Conservation (phyloP, 768 basidiomycete genomes). For the Gymnopilus junonius region DNA sequence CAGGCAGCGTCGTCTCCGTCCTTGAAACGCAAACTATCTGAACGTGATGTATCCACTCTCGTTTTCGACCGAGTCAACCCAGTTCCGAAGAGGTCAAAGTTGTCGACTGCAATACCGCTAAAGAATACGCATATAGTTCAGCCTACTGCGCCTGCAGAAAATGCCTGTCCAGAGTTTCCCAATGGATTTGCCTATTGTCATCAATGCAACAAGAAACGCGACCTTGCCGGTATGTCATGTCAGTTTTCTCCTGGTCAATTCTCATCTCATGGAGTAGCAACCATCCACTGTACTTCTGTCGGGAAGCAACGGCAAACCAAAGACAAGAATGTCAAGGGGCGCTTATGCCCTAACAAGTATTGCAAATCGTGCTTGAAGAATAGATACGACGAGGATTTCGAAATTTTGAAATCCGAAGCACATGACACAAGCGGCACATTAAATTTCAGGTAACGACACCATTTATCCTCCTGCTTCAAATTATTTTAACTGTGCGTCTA, state of each 20-base stretch:
- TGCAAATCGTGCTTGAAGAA: constrained; percentile 72
- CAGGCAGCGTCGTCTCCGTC: constrained; percentile 25
- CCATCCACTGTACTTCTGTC: constrained; percentile 40
- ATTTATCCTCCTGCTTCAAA: not conserved
- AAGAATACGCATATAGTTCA: constrained; percentile 24
- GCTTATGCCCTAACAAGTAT: constrained; percentile 60
- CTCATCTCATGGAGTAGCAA: constrained; percentile 5
- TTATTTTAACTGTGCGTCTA: constrained; percentile 29
- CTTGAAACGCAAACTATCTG: constrained; percentile 56
- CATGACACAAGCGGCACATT: constrained; percentile 25
- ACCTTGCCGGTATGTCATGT: constrained; percentile 45
- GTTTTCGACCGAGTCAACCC: constrained; percentile 20
- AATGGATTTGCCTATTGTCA: constrained; percentile 65
- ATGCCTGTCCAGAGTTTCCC: constrained; percentile 36
- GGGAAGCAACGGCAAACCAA: constrained; percentile 23
- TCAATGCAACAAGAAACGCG: constrained; percentile 71
- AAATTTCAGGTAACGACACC: constrained; percentile 52
- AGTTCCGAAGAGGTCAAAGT: constrained; percentile 37
- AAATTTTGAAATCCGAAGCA: constrained; percentile 38
- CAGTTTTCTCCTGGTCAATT: not conserved
- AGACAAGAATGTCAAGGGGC: constrained; percentile 29
- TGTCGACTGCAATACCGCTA: constrained; percentile 22
- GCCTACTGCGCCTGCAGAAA: constrained; percentile 34
- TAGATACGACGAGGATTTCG: constrained; percentile 60
- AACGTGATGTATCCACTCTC: constrained; percentile 31